Conservation (phyloP, 208 protist genomes). For the Trypanosoma theileri region DNA sequence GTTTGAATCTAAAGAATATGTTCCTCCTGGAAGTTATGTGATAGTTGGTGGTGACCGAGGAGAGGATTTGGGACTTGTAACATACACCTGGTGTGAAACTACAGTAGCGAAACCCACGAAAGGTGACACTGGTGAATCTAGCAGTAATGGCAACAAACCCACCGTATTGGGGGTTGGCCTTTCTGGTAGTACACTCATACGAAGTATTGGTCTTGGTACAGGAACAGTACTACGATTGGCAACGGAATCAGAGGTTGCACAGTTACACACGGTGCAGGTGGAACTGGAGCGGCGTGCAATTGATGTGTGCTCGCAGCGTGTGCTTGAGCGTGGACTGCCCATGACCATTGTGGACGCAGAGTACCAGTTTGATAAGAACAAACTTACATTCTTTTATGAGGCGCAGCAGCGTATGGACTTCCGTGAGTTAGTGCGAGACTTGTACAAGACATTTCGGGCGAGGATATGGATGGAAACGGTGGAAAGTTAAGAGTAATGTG, state of each 20-base stretch:
- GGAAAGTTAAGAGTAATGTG: constrained; percentile 34
- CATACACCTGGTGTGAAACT: constrained; percentile 80
- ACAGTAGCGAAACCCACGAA: neutral
- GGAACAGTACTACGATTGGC: constrained; percentile 78
- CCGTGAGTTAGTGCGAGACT: constrained; percentile 81
- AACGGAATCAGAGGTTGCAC: constrained; percentile 52
- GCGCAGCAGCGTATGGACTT: constrained; percentile 89
- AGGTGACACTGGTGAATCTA: neutral
- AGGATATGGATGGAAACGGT: constrained; percentile 91
- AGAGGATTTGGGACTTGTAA: constrained; percentile 85
- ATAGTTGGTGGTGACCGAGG: constrained; percentile 87
- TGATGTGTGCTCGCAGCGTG: constrained; percentile 74
- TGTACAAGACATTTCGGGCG: constrained; percentile 88
- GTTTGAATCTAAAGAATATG: constrained; percentile 76
- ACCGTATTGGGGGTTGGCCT: constrained; percentile 58
- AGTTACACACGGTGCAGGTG: constrained; percentile 72
- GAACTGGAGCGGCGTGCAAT: constrained; percentile 82
- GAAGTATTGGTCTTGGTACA: constrained; percentile 70
- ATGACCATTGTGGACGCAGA: constrained; percentile 92
- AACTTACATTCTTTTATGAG: constrained; percentile 92
- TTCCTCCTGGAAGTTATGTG: constrained; percentile 80
- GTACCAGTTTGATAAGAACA: constrained; percentile 92
- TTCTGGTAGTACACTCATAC: constrained; percentile 53
- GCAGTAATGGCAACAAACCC: constrained; percentile 11
- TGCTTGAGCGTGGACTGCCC: constrained; percentile 79